Conservation (phyloP, 345 rosid species). For the Euphorbia tirucalli region DNA sequence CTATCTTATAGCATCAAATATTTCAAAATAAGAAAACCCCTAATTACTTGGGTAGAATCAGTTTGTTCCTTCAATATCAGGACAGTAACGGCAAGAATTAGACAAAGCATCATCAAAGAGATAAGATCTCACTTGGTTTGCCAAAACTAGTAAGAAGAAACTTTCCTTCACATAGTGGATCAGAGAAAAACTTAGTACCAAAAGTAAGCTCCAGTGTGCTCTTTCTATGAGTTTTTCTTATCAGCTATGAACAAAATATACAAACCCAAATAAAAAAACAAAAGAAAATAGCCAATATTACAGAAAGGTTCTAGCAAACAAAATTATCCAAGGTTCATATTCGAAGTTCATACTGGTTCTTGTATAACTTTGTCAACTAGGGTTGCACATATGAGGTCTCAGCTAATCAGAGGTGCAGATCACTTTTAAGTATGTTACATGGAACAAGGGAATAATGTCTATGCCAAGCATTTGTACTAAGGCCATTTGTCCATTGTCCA, state of each 20-base stretch:
- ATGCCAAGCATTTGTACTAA: constrained; percentile 3
- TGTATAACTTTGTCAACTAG: neutral
- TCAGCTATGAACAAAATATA: neutral
- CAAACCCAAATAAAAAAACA: neutral
- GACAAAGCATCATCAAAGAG: neutral
- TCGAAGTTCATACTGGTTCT: neutral
- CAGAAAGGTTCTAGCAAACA: neutral
- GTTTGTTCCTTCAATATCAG: neutral
- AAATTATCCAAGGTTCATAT: neutral
- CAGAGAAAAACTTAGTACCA: neutral
- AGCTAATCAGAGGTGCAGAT: neutral
- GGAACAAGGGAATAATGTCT: neutral
- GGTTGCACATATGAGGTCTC: neutral
- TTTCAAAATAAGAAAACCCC: neutral
- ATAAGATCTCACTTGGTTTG: neutral
- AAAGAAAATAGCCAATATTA: neutral
- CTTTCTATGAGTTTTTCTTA: neutral
- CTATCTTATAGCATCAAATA: neutral
- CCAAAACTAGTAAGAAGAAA: neutral
- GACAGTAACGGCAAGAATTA: neutral
- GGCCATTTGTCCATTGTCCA: too few relatives aligned
- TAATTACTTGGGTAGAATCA: neutral
- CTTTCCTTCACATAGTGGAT: neutral
- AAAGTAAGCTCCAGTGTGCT: neutral
- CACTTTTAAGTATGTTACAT: neutral